These are phyloP conservation scores for Plasmodium gaboni DNA, from an alignment of 169 alveolate species.

Conservation along the genomic window DNA sequence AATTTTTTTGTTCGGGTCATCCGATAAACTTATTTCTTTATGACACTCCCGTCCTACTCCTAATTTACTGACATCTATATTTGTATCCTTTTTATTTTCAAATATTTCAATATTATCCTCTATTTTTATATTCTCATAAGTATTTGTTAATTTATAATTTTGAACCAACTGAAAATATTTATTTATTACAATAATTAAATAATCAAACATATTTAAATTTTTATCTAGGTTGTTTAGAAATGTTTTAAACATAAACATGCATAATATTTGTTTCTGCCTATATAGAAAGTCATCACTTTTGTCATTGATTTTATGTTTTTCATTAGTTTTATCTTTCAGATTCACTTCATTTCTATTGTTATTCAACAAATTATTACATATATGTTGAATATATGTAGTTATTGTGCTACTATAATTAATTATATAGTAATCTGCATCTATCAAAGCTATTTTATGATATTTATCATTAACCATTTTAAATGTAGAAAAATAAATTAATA, in stretches of 20 bases:
- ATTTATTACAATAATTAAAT: conserved; percentile 21
- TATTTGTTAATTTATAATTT: neutral
- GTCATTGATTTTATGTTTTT: neutral
- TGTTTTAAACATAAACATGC: conserved; percentile 49
- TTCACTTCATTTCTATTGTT: neutral
- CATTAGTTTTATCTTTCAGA: neutral
- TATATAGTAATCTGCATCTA: conserved; percentile 64
- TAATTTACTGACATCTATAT: neutral
- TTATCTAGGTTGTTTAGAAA: conserved; percentile 44
- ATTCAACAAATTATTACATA: conserved; percentile 27
- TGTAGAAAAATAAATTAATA: no score
- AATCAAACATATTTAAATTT: conserved; percentile 37
- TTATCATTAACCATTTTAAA: conserved; percentile 14
- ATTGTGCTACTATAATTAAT: conserved; percentile 59
- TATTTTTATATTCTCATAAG: neutral
- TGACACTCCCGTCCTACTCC: neutral
- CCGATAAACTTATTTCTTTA: neutral
- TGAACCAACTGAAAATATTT: conserved; percentile 25
- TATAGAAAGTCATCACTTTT: no score
- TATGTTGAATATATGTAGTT: conserved; percentile 59
- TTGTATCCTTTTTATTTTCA: neutral
- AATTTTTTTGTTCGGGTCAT: neutral
- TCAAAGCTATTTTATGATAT: conserved; percentile 38
- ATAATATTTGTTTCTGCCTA: conserved; percentile 18
- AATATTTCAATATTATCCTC: neutral